Base-by-base conservation (phyloP, 306 rosid genomes). In the Gastrolobium bilobum region DNA sequence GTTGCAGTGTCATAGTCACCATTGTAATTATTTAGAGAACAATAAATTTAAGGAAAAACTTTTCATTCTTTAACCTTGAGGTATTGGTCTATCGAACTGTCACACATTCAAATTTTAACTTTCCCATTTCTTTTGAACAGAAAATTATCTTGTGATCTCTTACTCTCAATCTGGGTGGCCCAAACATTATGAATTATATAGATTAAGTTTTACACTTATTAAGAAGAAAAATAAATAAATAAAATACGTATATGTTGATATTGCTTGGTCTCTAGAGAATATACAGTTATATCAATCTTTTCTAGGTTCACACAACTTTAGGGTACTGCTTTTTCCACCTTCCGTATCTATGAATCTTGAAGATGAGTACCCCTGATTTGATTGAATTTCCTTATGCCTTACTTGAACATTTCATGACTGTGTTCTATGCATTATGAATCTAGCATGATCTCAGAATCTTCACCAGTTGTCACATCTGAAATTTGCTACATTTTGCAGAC, bases 381-480 rank as follows among this genome's bases (percentile, higher is more conserved):
- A 80, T 74, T 48, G 77, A 50, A 73, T 79, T 62, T 75, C 61
- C 35, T 42, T 54, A 14, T 14, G 10, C 57, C 40, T 44, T 31
- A 48, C 51, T 46, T 68, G 64, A 67, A 44, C 15, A 72, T 57
- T 67, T 50, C 43, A 3, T 56, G 57, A 69, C 11, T 58, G 34
- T 67, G 47, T 75, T 65, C 47, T 73, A 63, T 71, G 35, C 42
- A 71, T 77, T 52, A 56, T 72, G 26, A 50, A 64, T 82, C 71
- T 68, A 61, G 42, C 62, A 66, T 79, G 87, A 86, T 71, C 58
- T 75, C 76, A 46, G 31, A 80, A 79, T 73, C 71, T 84, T 56
- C 52, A 43, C 46, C 68, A 65, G 70, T 76, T 82, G 83, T 68
- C 90, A 84, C 82, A 79, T 75, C 33, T 58, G 64, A 83, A 65